Base-by-base conservation (phyloP, 371 early-diverging fungal genomes). In the Batrachochytrium dendrobatidis region DNA sequence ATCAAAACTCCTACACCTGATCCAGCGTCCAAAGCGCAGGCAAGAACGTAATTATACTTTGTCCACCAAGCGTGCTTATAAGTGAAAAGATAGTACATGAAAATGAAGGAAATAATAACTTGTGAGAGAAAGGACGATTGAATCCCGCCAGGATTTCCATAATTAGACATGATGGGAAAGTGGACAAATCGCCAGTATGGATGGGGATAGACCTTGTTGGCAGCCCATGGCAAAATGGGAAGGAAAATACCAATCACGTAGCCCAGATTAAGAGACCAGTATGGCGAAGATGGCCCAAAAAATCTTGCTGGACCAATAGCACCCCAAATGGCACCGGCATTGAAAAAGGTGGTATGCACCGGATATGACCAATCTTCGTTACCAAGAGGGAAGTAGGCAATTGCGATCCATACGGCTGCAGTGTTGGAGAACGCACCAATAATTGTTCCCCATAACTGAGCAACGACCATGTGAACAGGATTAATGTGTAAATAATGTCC, bases 401-500 rank as follows among this genome's bases (percentile, higher is more conserved):
- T 55, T 25, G 2, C 17, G 39, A 17, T 35, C 55, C 15, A 1
- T 34, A 35, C 34, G 55, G 17, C 29, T 4, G 29, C 24, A 12
- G 39, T 35, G 35, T 17, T 45, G 32, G 15, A 46, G 32, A 55
- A 22, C 1, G 55, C 29, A 15, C 46, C 48, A 35, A 60, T 34
- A 24, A 53, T 25, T 32, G 60, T 53, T 25, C 60, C 60, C 25
- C n/a, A 45, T 30, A 56, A 15, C 60, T 77, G 77, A 25, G 53
- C 60, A 15, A 56, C 30, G 50, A 77, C 57, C 71, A 77, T 66
- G 45, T 66, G n/a, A 39, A 70, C 32, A 33, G 82, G 81, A 5
- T 74, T 70, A 30, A 81, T 67, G 62, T 77, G 72, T 67, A 79
- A 65, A 64, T 80, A 83, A 62, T 79, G 81, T 10, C 81, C 81